Evolutionary conservation across 148 eudicot genomes (phyloP).

Genomic region (Arbutus unedo): DNA sequence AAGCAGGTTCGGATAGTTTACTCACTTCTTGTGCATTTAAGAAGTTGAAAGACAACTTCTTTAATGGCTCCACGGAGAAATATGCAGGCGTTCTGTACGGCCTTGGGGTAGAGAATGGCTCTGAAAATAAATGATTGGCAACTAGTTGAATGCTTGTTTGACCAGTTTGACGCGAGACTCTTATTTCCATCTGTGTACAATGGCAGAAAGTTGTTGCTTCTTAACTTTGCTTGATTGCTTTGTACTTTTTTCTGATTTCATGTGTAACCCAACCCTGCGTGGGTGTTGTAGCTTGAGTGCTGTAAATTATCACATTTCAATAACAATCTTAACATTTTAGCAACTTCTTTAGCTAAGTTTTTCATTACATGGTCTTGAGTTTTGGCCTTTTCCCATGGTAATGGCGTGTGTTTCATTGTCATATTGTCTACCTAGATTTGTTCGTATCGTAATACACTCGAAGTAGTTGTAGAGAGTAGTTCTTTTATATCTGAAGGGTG

Average conservation of each 20-base stretch:
- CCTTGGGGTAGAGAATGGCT: slow-evolving; percentile 18
- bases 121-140: slow-evolving; percentile 12
- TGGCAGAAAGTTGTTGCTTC: slow-evolving; percentile 16
- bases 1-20: slow-evolving; percentile 16
- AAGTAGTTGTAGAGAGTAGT: background rate
- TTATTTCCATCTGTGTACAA: slow-evolving; percentile 12
- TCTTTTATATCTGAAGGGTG: too few species aligned
- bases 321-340: slow-evolving; percentile 9
- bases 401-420: background rate
- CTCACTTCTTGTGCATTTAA: slow-evolving; percentile 7
- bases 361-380: background rate
- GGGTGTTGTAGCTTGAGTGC: slow-evolving; percentile 11
- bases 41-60: slow-evolving; percentile 15
- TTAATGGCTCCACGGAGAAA: slow-evolving; percentile 40
- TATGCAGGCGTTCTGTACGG: slow-evolving; percentile 60
- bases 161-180: slow-evolving; percentile 5
- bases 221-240: slow-evolving; percentile 7
- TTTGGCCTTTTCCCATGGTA: background rate
- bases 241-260: slow-evolving; percentile 3
- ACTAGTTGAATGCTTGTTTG: slow-evolving; percentile 6
- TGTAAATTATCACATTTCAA: slow-evolving; percentile 17
- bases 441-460: background rate
- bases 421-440: background rate
- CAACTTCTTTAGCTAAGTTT: background rate
- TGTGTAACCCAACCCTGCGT: slow-evolving; percentile 7